Conservation (phyloP, 2,329 filamentous ascomycete genomes). For the Laburnicola sp. region DNA sequence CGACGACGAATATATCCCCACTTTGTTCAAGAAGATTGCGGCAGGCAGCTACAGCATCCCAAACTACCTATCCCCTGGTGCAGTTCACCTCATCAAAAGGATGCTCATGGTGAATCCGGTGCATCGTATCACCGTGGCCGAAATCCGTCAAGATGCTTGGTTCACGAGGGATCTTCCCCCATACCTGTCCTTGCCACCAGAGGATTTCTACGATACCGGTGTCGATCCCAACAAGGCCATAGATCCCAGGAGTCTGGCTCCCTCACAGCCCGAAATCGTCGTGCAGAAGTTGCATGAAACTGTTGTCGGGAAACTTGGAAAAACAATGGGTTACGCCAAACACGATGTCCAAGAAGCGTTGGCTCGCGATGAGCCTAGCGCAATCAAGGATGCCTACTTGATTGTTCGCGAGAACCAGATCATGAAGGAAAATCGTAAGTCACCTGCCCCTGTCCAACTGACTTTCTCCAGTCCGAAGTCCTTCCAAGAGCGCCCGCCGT, state of each 20-base stretch:
- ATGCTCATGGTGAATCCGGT: conserved; percentile 97
- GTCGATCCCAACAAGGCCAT: conserved; percentile 92
- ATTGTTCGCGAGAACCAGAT: conserved; percentile 97
- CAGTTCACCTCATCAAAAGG: conserved; percentile 78
- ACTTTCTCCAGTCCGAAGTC: conserved; percentile 7
- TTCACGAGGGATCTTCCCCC: conserved; percentile 83
- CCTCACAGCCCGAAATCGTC: conserved; percentile 69
- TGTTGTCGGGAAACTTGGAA: conserved; percentile 93
- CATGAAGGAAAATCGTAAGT: conserved; percentile 91
- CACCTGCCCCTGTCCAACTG: conserved; percentile 7
- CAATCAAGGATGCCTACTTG: conserved; percentile 98
- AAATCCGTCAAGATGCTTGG: conserved; percentile 93
- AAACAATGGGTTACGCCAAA: conserved; percentile 96
- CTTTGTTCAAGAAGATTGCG: conserved; percentile 96
- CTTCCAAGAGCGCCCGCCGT: conserved; percentile 3
- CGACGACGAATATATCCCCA: conserved; percentile 97
- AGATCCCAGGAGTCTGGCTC: conserved; percentile 77
- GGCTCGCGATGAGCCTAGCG: conserved; percentile 87
- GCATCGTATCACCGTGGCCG: conserved; percentile 88
- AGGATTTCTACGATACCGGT: conserved; percentile 93
- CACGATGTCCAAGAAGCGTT: conserved; percentile 94
- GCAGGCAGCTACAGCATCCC: conserved; percentile 92
- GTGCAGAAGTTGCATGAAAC: conserved; percentile 90
- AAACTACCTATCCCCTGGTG: conserved; percentile 84
- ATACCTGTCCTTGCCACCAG: conserved; percentile 83